Base-by-base conservation (phyloP, 345 rosid species). In the Aquilaria malaccensis region DNA sequence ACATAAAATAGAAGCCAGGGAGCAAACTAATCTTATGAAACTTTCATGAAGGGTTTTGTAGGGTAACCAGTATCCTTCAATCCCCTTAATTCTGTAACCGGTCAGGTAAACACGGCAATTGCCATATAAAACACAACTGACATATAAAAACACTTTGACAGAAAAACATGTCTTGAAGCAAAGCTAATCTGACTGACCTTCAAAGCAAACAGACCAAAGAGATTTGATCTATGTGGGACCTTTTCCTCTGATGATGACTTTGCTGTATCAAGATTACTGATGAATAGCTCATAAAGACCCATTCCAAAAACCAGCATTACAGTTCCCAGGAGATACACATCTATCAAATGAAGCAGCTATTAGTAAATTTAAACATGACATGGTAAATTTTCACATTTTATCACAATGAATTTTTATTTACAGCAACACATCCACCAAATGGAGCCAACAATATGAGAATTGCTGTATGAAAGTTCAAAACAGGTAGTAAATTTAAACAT, bases 291-390 rank as follows among this genome's bases (percentile, higher is more conserved):
- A 52, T 92, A 87, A n/a, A 92, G 88, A 62, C 96, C 98, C 95
- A 87, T 77, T 55, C 96, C 96, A 58, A 92, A 87, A 31, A 92
- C 98, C 73, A 92, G 80, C 98, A 92, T 92, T 56, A 92, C 96
- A 11, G 96, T 92, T 74, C 98, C 98, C 55, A 89, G 54, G 37
- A 89, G 96, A 75, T 92, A 92, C 22, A 83, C 79, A 89, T 92
- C 96, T 89, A 79, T 37, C 7, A 3, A 37, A 37, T 2, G 58
- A 67, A 50, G 15, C 31, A 45, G 56, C 30, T 52, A 50, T 30
- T 2, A 29, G 43, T 37, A 3, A 9, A 37, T n/a, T 48, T 4
- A 37, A 58, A 4, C 61, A 30, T 2, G 30, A 73, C 54, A 50
- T 22, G 22, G 22, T 22, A 22, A 22, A 22, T 22, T 22, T 22